Conservation (phyloP, 1,284 basidiomycete genomes). For the Malassezia obtusa region DNA sequence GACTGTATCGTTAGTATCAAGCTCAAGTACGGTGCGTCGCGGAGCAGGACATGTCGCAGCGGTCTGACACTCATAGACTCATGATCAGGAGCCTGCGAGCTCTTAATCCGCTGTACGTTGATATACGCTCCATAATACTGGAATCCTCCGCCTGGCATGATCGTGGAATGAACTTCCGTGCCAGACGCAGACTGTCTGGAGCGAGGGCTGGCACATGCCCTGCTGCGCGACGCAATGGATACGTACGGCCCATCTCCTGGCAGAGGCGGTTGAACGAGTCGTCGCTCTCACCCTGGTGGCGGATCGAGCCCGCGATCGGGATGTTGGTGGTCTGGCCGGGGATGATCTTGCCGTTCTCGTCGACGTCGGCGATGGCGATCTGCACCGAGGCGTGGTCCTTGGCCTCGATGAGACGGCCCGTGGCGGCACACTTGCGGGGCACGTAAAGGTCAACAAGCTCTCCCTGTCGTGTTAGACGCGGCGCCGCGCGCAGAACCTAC, state of each 20-base stretch:
- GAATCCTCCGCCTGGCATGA: conserved; percentile 39
- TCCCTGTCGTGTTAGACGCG: conserved; percentile 57
- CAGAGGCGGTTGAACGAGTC: conserved; percentile 94
- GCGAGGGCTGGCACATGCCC: conserved; percentile 13
- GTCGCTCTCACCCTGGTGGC: conserved; percentile 91
- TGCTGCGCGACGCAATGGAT: conserved; percentile 3
- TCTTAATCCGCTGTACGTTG: conserved; percentile 37
- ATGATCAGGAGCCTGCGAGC: conserved; percentile 32
- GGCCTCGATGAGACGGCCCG: conserved; percentile 89
- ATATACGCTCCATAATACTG: conserved; percentile 37
- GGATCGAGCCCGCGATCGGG: conserved; percentile 84
- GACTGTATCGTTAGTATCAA: conserved; percentile 19
- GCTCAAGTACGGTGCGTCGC: not conserved
- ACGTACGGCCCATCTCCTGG: conserved; percentile 87
- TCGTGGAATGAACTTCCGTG: conserved; percentile 17
- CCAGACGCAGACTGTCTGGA: conserved; percentile 43
- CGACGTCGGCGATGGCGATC: conserved; percentile 87
- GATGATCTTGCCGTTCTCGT: conserved; percentile 79
- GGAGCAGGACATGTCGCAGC: conserved; percentile 27
- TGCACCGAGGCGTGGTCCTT: conserved; percentile 99
- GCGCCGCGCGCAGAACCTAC: conserved; percentile 6
- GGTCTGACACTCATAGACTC: conserved; percentile 44
- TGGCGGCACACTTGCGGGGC: conserved; percentile 76
- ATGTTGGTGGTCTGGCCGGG: conserved; percentile 74
- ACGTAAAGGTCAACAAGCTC: conserved; percentile 99